These are phyloP conservation scores for Domatiomyces catenatus DNA, from an alignment of 2,329 filamentous ascomycete species.

Conservation along the genomic window DNA sequence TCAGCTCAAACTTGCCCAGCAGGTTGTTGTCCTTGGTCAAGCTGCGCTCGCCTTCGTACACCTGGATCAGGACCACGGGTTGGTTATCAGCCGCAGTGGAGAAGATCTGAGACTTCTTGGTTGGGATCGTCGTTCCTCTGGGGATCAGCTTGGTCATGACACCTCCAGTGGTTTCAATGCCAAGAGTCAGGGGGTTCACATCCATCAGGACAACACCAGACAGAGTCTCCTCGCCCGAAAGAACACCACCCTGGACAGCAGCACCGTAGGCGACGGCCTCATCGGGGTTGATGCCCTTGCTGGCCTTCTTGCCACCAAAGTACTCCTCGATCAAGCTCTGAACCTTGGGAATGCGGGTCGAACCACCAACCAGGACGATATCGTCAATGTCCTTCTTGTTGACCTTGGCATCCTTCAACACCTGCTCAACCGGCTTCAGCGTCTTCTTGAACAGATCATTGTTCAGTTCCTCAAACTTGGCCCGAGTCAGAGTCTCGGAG, in stretches of 20 bases:
- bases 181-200: constrained; percentile 87
- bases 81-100: constrained; percentile 95
- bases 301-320: constrained; percentile 90
- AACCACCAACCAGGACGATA: constrained; percentile 95
- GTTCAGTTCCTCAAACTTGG: constrained; percentile 99
- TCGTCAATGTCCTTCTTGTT: constrained; percentile 92
- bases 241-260: constrained; percentile 89
- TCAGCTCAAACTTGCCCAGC: constrained; percentile 96
- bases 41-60: constrained; percentile 81
- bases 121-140: constrained; percentile 87
- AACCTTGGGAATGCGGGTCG: constrained; percentile 98
- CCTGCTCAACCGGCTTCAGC: constrained; percentile 95
- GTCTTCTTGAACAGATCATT: constrained; percentile 99
- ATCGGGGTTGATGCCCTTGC: constrained; percentile 98
- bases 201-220: constrained; percentile 84
- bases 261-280: constrained; percentile 97
- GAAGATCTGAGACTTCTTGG: constrained; percentile 96
- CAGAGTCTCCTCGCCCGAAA: constrained; percentile 74
- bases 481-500: constrained; percentile 92
- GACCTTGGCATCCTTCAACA: constrained; percentile 93
- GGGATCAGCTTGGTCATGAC: constrained; percentile 96
- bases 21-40: constrained; percentile 96
- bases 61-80: constrained; percentile 86
- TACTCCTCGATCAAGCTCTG: constrained; percentile 87
- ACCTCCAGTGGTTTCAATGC: constrained; percentile 93